Conservation (phyloP, 768 basidiomycete genomes). For the Psilocybe azurescens region DNA sequence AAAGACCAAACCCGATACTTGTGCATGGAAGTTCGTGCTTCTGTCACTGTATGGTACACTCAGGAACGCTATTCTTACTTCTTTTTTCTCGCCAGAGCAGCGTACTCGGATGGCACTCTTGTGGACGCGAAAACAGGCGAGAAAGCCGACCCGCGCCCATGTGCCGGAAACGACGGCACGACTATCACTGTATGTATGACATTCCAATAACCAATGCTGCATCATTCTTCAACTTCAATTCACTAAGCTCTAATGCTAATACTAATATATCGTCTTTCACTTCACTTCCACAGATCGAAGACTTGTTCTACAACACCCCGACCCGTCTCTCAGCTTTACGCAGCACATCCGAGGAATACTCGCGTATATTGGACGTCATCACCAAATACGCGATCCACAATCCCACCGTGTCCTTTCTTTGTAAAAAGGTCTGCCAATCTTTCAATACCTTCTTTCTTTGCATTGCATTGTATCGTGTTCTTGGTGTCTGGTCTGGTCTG, state of each 20-base stretch:
- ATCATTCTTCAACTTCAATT: background rate
- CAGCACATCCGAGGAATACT: conserved; percentile 89
- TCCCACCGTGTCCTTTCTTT: conserved; percentile 83
- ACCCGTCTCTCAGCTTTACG: conserved; percentile 86
- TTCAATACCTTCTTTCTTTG: too few relatives aligned
- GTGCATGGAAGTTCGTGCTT: conserved; percentile 89
- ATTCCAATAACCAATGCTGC: too few relatives aligned
- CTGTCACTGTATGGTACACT: background rate
- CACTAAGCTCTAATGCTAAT: background rate
- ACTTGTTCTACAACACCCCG: conserved; percentile 94
- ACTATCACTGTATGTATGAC: conserved; percentile 66
- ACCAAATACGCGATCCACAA: conserved; percentile 96
- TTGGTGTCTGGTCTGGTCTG: too few relatives aligned
- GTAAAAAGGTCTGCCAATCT: conserved; percentile 74
- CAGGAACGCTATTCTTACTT: background rate
- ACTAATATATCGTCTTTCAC: background rate
- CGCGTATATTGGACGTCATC: conserved; percentile 88
- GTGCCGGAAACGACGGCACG: conserved; percentile 95
- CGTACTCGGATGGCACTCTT: conserved; percentile 80
- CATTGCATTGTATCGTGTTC: too few relatives aligned
- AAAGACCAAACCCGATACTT: conserved; percentile 80
- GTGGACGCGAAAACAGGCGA: conserved; percentile 73
- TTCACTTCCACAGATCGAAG: conserved; percentile 72
- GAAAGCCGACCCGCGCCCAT: conserved; percentile 80
- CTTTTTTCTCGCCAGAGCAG: conserved; percentile 58